Evolutionary conservation across 2,329 filamentous ascomycete genomes (phyloP).

Genomic region (Diaporthe vexans): DNA sequence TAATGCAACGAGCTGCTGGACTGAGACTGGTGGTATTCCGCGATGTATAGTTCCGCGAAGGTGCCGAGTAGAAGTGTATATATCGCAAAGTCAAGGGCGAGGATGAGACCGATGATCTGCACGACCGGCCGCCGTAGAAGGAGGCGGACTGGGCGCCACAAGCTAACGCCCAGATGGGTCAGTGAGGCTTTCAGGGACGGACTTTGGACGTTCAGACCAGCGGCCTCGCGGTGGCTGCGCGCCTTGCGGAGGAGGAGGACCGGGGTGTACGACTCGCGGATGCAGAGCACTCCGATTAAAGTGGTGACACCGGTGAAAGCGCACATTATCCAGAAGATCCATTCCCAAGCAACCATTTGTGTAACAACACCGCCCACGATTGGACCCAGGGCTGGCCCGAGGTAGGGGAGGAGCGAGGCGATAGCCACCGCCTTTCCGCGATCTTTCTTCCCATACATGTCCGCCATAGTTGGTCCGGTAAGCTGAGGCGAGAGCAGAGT

Average conservation of each 20-base stretch:
- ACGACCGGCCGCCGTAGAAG: constrained; percentile 65
- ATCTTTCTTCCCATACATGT: constrained; percentile 18
- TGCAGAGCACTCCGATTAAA: constrained; percentile 53
- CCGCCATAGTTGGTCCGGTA: constrained; percentile 21
- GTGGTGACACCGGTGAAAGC: constrained; percentile 54
- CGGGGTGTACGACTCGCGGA: constrained; percentile 56
- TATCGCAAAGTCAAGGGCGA: constrained; percentile 66
- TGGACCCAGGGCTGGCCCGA: constrained; percentile 59
- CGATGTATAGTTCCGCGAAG: constrained; percentile 63
- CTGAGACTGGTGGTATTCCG: constrained; percentile 61
- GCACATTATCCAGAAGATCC: constrained; percentile 59
- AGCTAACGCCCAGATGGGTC: constrained; percentile 51
- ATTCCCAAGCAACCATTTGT: constrained; percentile 56
- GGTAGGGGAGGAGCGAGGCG: constrained; percentile 30
- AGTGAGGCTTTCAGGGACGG: neutral
- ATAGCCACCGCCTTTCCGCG: constrained; percentile 29
- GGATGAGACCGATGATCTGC: constrained; percentile 62
- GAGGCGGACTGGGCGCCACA: constrained; percentile 60
- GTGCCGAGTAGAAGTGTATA: constrained; percentile 69
- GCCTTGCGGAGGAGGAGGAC: constrained; percentile 44
- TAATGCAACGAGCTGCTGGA: constrained; percentile 66
- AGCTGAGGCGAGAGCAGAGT: constrained; percentile 31
- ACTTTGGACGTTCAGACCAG: constrained; percentile 30
- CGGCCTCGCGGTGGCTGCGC: neutral
- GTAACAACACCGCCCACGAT: constrained; percentile 58